Evolutionary conservation across 2,329 filamentous ascomycete genomes (phyloP).

Genomic region (Trichoderma sp.): DNA sequence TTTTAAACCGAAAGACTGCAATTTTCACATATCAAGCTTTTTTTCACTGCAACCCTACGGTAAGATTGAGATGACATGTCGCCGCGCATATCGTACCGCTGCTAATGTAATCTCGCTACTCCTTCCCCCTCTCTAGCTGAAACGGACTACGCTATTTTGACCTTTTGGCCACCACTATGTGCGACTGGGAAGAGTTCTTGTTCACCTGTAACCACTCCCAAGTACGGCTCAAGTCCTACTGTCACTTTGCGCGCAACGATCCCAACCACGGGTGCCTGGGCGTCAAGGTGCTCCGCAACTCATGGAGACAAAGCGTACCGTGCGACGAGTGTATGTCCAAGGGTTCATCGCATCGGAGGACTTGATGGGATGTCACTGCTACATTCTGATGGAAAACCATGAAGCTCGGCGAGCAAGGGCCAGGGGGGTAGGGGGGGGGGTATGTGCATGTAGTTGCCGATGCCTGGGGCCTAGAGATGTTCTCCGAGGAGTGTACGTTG

Average conservation of each 20-base stretch:
- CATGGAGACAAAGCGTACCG: constrained; percentile 58
- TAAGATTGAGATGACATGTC: background rate
- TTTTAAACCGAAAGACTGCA: background rate
- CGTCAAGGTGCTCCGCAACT: constrained; percentile 66
- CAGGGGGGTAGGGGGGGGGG: no score
- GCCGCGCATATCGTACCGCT: background rate
- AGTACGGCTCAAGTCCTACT: constrained; percentile 67
- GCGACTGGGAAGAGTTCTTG: constrained; percentile 70
- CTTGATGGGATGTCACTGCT: background rate
- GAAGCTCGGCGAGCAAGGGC: background rate
- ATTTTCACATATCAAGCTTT: background rate
- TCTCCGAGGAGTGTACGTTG: constrained; percentile 13
- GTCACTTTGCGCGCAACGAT: constrained; percentile 76
- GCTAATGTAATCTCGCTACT: background rate
- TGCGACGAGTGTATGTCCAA: constrained; percentile 53
- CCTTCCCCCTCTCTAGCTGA: background rate
- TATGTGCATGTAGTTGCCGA: background rate
- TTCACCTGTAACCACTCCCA: constrained; percentile 67
- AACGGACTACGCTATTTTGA: background rate
- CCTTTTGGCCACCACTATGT: constrained; percentile 55
- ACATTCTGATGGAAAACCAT: background rate
- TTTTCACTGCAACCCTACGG: background rate
- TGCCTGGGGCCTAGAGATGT: background rate
- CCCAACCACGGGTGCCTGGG: constrained; percentile 69
- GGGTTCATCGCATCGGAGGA: background rate